Conservation (phyloP, 768 basidiomycete species). For the Fomitopsis serialis region DNA sequence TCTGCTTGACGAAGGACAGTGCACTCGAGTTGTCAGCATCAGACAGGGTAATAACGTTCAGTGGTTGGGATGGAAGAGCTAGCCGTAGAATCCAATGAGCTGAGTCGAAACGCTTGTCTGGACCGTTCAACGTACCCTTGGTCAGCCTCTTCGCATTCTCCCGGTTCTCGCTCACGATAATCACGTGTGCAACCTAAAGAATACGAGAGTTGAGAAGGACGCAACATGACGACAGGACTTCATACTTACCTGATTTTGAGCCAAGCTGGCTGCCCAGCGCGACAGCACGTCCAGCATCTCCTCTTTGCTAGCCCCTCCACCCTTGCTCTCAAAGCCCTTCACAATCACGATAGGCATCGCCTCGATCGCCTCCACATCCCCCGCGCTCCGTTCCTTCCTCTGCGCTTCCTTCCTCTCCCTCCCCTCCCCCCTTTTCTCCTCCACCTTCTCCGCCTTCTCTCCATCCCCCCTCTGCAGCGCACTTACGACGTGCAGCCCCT, state of each 20-base stretch:
- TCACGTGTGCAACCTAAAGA: constrained; percentile 84
- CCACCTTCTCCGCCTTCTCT: not conserved
- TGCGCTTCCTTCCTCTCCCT: constrained; percentile 20
- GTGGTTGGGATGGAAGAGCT: constrained; percentile 84
- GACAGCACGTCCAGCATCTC: constrained; percentile 72
- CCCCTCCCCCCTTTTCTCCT: constrained; percentile 15
- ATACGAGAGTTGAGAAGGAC: not conserved
- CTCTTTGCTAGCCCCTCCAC: constrained; percentile 48
- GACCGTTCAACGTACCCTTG: constrained; percentile 50
- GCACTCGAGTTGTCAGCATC: constrained; percentile 85
- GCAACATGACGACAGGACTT: not conserved
- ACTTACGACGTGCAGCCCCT: not conserved
- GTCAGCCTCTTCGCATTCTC: constrained; percentile 83
- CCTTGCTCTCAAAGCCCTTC: constrained; percentile 65
- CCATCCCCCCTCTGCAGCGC: not conserved
- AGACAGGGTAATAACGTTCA: constrained; percentile 70
- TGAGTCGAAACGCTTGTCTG: too few relatives aligned
- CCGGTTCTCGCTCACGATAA: constrained; percentile 86
- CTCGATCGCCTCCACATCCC: constrained; percentile 47
- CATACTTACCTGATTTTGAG: constrained; percentile 68
- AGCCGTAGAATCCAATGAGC: not conserved
- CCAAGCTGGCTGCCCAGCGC: constrained; percentile 79
- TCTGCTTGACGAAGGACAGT: constrained; percentile 75
- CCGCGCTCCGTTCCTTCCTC: constrained; percentile 26
- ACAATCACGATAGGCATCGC: constrained; percentile 84